Percentiles rank a stretch among this genome's conserved stretches.
phyloP scores from a whole-genome alignment of 805 yeast species.

The Cyberlindnera maritima region DNA sequence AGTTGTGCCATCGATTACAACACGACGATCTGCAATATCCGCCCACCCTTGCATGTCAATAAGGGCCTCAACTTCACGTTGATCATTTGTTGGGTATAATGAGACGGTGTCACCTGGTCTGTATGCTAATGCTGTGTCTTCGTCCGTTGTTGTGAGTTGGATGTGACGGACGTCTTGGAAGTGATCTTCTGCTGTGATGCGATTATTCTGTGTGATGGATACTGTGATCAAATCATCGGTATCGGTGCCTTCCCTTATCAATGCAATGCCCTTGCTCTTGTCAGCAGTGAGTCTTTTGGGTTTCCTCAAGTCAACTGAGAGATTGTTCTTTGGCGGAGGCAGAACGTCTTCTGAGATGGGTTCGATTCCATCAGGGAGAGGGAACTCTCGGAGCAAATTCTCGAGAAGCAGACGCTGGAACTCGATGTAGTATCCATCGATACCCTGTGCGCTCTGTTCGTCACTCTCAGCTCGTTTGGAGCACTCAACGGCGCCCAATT shows the following conservation, averaged over 20 bases:
- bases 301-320: conserved; percentile 30
- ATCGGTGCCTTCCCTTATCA: conserved; percentile 28
- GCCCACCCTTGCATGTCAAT: conserved; percentile 74
- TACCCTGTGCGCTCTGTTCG: conserved; percentile 74
- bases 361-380: conserved; percentile 30
- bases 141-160: conserved; percentile 3
- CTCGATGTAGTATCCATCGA: conserved; percentile 71
- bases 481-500: conserved; percentile 77
- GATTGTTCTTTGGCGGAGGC: conserved; percentile 36
- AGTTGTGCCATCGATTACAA: conserved; percentile 24
- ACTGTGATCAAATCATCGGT: conserved; percentile 35
- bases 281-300: conserved; percentile 31
- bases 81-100: conserved; percentile 71
- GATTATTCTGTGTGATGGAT: conserved; percentile 43
- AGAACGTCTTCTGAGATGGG: conserved; percentile 34
- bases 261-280: conserved; percentile 29
- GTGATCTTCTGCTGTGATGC: conserved; percentile 71
- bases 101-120: conserved; percentile 81
- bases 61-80: conserved; percentile 58
- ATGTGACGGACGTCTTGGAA: conserved; percentile 87
- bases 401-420: conserved; percentile 58
- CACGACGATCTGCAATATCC: conserved; percentile 63
- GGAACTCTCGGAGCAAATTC: conserved; percentile 33
- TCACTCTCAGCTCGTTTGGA: conserved; percentile 84
- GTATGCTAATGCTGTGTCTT: conserved; percentile 33